Percentiles rank a stretch among this genome's conserved stretches.
These are phyloP conservation scores for Trypanosoma brucei DNA, from an alignment of 208 protist species.

Conservation along the genomic window DNA sequence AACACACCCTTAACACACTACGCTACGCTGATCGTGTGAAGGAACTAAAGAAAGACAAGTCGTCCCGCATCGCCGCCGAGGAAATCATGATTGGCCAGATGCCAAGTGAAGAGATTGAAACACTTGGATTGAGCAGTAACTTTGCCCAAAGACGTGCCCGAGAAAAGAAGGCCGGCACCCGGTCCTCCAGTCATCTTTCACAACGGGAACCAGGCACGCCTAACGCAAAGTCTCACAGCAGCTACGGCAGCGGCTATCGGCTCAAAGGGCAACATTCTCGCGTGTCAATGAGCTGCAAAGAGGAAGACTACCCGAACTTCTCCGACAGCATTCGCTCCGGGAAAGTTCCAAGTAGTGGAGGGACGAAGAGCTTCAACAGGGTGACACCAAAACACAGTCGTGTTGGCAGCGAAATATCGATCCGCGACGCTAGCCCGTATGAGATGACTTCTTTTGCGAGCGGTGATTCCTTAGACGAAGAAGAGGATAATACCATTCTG, in stretches of 20 bases:
- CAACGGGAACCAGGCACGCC: constrained; percentile 64
- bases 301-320: constrained; percentile 32
- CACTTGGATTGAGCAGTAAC: constrained; percentile 58
- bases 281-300: constrained; percentile 12
- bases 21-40: constrained; percentile 97
- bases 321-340: constrained; percentile 30
- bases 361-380: constrained; percentile 13
- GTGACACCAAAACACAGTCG: constrained; percentile 33
- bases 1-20: constrained; percentile 98
- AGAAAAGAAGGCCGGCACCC: constrained; percentile 38
- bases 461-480: constrained; percentile 78
- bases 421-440: constrained; percentile 29
- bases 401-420: constrained; percentile 30
- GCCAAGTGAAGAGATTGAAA: constrained; percentile 84
- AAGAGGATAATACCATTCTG: constrained; percentile 89
- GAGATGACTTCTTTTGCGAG: constrained; percentile 46
- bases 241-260: constrained; percentile 28
- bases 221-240: constrained; percentile 25
- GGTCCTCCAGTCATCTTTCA: constrained; percentile 52
- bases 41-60: constrained; percentile 91
- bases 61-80: constrained; percentile 62
- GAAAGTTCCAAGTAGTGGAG: constrained; percentile 14
- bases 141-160: constrained; percentile 81
- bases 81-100: constrained; percentile 93
- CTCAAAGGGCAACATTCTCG: constrained; percentile 26